Percentiles rank a stretch among this genome's conserved stretches.
phyloP scores from a whole-genome alignment of 2,329 filamentous ascomycete genomes.

The Fusarium proliferatum region DNA sequence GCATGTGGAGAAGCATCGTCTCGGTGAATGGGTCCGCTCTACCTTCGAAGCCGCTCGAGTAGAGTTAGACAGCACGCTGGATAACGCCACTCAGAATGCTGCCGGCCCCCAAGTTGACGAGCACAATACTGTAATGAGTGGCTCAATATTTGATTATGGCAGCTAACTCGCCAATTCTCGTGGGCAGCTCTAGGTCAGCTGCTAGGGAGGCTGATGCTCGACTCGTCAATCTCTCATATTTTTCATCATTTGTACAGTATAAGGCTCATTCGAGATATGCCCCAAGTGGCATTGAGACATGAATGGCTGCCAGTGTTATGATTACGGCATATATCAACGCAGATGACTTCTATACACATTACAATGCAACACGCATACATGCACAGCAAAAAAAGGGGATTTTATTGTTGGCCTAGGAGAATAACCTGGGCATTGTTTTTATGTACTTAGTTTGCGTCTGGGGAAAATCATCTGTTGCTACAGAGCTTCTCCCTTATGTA shows the following conservation, averaged over 20 bases:
- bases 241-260: constrained; percentile 26
- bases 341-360: constrained; percentile 8
- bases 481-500: background rate
- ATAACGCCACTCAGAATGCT: constrained; percentile 45
- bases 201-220: background rate
- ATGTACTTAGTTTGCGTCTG: constrained; percentile 14
- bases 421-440: constrained; percentile 20
- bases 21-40: constrained; percentile 73
- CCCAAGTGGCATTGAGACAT: background rate
- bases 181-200: constrained; percentile 3
- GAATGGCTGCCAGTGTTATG: constrained; percentile 9
- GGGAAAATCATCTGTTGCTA: constrained; percentile 5
- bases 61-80: constrained; percentile 49
- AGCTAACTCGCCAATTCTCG: constrained; percentile 15
- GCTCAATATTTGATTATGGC: constrained; percentile 37
- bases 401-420: constrained; percentile 30
- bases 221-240: background rate
- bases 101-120: constrained; percentile 2
- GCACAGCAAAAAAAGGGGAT: constrained; percentile 19
- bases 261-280: background rate
- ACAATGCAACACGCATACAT: constrained; percentile 19
- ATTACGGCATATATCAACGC: constrained; percentile 10
- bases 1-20: constrained; percentile 73
- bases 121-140: constrained; percentile 15
- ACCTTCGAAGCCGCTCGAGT: constrained; percentile 53